Conservation (phyloP, 192 early-diverging fungal species). For the Chytriomyces sp. region DNA sequence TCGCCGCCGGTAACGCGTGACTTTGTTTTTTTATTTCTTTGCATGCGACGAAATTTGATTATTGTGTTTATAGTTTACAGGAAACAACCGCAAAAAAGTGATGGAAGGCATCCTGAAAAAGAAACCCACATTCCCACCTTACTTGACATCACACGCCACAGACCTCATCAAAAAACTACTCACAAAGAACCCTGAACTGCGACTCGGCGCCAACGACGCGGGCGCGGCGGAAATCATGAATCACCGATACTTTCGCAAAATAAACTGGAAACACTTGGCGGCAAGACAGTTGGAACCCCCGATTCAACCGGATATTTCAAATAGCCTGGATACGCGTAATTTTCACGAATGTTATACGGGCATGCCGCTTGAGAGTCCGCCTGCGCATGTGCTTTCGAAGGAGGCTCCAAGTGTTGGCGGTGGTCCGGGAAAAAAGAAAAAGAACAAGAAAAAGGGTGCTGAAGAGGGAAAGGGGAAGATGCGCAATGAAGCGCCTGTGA, state of each 20-base stretch:
- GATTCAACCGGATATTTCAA: constrained; percentile 53
- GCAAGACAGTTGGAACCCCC: constrained; percentile 40
- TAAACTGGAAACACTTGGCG: constrained; percentile 61
- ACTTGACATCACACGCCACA: constrained; percentile 76
- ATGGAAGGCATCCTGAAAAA: constrained; percentile 84
- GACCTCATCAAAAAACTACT: constrained; percentile 73
- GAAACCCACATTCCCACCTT: constrained; percentile 79
- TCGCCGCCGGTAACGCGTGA: constrained; percentile 40
- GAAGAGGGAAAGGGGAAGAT: not conserved
- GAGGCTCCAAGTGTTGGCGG: too few relatives aligned
- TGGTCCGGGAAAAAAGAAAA: too few relatives aligned
- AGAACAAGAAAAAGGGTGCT: not conserved
- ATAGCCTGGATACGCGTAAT: constrained; percentile 56
- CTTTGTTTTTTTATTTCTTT: not conserved
- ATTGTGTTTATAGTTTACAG: constrained; percentile 67
- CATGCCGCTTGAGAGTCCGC: constrained; percentile 57
- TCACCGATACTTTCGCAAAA: constrained; percentile 69
- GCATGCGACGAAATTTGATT: not conserved
- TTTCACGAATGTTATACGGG: constrained; percentile 77
- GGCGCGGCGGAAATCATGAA: constrained; percentile 61
- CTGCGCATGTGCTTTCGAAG: constrained; percentile 3
- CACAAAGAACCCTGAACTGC: constrained; percentile 62
- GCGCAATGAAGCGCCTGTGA: not conserved
- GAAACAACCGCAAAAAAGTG: constrained; percentile 79
- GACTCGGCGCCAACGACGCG: constrained; percentile 50